phyloP scores from a whole-genome alignment of 2,329 filamentous ascomycete species.

The Dichotomopilus funicola region DNA sequence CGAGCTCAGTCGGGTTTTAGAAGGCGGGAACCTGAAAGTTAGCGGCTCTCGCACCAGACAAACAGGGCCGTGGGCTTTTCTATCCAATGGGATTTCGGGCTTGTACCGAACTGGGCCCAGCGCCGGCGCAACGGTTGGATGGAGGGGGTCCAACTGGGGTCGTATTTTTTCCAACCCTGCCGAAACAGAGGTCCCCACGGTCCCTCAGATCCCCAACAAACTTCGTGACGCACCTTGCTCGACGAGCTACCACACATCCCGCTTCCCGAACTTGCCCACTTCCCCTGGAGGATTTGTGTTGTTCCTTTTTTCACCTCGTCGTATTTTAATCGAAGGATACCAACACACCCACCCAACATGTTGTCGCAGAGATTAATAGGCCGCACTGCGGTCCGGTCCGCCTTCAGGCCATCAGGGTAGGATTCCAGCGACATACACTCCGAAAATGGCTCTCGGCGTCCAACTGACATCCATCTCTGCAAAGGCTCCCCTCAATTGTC shows the following conservation, averaged over 20 bases:
- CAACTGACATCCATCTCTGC: slow-evolving; percentile 13
- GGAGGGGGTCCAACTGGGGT: slow-evolving; percentile 5
- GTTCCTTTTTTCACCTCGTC: slow-evolving; percentile 12
- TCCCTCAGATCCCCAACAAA: slow-evolving; percentile 10
- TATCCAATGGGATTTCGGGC: slow-evolving; percentile 7
- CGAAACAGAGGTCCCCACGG: slow-evolving; percentile 8
- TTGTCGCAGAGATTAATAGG: slow-evolving; percentile 56
- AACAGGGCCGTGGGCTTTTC: slow-evolving; percentile 5
- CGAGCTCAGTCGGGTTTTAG: slow-evolving; percentile 4
- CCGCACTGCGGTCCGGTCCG: slow-evolving; percentile 50
- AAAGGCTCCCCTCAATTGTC: slow-evolving; percentile 46
- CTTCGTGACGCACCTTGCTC: slow-evolving; percentile 10
- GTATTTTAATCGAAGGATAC: slow-evolving; percentile 8
- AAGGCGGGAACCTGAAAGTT: slow-evolving; percentile 13
- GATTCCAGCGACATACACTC: slow-evolving; percentile 24
- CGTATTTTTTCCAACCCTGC: slow-evolving; percentile 17
- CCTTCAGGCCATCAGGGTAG: slow-evolving; percentile 50
- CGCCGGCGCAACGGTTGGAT: slow-evolving; percentile 20
- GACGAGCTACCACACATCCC: neutral
- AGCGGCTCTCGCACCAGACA: slow-evolving; percentile 9
- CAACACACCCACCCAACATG: slow-evolving; percentile 39
- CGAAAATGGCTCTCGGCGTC: slow-evolving; percentile 23
- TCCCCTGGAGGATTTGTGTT: slow-evolving; percentile 3
- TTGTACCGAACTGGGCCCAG: slow-evolving; percentile 1
- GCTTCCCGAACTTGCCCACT: slow-evolving; percentile 8